Evolutionary conservation across 176 grass and related monocot genomes (phyloP).

Genomic region (Lolium multiflorum): DNA sequence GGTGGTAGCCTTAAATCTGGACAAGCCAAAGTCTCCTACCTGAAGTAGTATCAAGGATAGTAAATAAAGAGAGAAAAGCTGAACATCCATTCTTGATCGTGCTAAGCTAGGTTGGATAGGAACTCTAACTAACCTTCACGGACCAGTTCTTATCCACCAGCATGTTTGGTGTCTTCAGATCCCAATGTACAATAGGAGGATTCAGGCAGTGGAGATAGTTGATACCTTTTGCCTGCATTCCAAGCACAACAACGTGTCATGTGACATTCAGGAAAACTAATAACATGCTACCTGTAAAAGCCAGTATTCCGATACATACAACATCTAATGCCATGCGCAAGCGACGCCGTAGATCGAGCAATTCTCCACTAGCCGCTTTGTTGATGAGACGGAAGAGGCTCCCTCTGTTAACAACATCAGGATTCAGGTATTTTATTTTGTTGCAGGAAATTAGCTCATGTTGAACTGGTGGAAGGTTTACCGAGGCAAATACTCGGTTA

Average conservation of each 20-base stretch:
- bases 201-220: constrained; percentile 98
- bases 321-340: constrained; percentile 94
- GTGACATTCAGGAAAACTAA: constrained; percentile 3
- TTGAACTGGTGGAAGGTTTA: constrained; percentile 9
- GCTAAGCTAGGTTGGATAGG: constrained; percentile 20
- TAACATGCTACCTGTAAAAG: not conserved
- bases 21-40: constrained; percentile 98
- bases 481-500: constrained; percentile 95
- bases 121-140: constrained; percentile 69
- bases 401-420: constrained; percentile 63
- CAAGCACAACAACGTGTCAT: constrained; percentile 15
- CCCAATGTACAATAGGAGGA: constrained; percentile 97
- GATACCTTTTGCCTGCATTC: constrained; percentile 87
- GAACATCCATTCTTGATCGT: not conserved
- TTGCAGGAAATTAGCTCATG: not conserved
- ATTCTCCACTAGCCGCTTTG: constrained; percentile 72
- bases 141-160: constrained; percentile 97
- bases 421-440: not conserved
- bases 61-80: constrained; percentile 43
- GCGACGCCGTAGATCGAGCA: constrained; percentile 73
- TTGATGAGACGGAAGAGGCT: constrained; percentile 83
- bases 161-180: constrained; percentile 96
- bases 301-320: constrained; percentile 47
- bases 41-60: constrained; percentile 46
- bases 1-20: constrained; percentile 94